These are phyloP conservation scores for Lyophyllum shimeji DNA, from an alignment of 768 basidiomycete genomes.

Conservation along the genomic window DNA sequence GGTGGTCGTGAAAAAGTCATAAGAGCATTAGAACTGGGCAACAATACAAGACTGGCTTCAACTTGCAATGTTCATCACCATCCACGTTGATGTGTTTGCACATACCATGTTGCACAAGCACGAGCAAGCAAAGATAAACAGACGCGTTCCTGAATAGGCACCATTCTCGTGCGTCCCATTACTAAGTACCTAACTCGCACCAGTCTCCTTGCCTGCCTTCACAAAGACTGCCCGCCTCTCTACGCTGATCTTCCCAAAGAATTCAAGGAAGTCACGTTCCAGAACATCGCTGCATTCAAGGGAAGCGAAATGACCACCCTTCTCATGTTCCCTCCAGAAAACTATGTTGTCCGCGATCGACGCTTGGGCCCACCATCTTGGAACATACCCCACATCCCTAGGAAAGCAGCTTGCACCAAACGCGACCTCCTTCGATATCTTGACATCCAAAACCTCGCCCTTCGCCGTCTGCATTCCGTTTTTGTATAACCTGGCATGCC, in stretches of 20 bases:
- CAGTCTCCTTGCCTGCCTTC: not conserved
- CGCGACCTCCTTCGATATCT: conserved; percentile 27
- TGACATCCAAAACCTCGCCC: conserved; percentile 18
- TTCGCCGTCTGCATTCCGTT: conserved; percentile 19
- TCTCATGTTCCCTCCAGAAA: conserved; percentile 38
- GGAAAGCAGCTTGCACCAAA: conserved; percentile 44
- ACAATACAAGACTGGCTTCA: not conserved
- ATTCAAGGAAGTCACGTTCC: conserved; percentile 14
- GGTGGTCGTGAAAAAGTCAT: conserved; percentile 14
- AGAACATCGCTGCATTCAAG: conserved; percentile 33
- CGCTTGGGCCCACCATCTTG: conserved; percentile 40
- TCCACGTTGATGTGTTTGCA: conserved; percentile 6
- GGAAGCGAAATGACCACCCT: conserved; percentile 20
- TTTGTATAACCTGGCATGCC: conserved; percentile 33
- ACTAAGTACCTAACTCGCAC: too few relatives aligned
- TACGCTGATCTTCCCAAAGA: not conserved
- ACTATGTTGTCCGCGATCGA: conserved; percentile 37
- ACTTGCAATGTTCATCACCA: not conserved
- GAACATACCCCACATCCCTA: conserved; percentile 32
- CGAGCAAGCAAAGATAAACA: not conserved
- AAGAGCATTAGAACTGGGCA: conserved; percentile 11
- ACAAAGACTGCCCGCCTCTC: not conserved
- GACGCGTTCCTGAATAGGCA: conserved; percentile 1
- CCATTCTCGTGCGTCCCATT: too few relatives aligned
- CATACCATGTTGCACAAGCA: not conserved